These are phyloP conservation scores for Cocos nucifera DNA, from an alignment of 176 grass and related monocot genomes.

Conservation along the genomic window DNA sequence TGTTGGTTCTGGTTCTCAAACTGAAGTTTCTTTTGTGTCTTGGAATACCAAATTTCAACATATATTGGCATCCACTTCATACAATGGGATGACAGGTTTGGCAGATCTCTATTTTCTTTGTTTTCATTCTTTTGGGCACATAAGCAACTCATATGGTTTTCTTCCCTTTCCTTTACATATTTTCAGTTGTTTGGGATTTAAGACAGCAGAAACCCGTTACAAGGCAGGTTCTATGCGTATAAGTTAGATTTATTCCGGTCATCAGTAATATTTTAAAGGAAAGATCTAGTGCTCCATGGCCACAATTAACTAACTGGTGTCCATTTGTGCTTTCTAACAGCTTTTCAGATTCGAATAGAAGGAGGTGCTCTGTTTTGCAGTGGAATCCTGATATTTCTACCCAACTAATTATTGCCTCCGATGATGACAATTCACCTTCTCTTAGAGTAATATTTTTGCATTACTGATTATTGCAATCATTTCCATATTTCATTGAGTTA, in stretches of 20 bases:
- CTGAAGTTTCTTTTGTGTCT: slow-evolving; percentile 81
- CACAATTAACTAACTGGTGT: too few species aligned
- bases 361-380: slow-evolving; percentile 90
- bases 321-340: slow-evolving; percentile 35
- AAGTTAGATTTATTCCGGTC: slow-evolving; percentile 11
- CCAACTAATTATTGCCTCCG: slow-evolving; percentile 84
- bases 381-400: slow-evolving; percentile 97
- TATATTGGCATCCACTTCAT: slow-evolving; percentile 79
- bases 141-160: slow-evolving; percentile 26
- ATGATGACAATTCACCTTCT: slow-evolving; percentile 87
- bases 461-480: not conserved
- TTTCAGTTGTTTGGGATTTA: slow-evolving; percentile 98
- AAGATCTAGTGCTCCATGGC: too few species aligned
- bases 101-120: slow-evolving; percentile 4
- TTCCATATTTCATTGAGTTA: too few species aligned
- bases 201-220: slow-evolving; percentile 75
- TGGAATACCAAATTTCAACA: slow-evolving; percentile 98
- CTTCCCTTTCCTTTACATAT: not conserved
- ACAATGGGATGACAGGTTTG: slow-evolving; percentile 86
- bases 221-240: slow-evolving; percentile 41
- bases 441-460: slow-evolving; percentile 58
- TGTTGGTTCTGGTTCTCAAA: slow-evolving; percentile 77
- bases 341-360: slow-evolving; percentile 81
- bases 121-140: not conserved
- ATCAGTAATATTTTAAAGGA: not conserved